Conservation (phyloP, 148 eudicot genomes). For the Vaccinium darrowii region DNA sequence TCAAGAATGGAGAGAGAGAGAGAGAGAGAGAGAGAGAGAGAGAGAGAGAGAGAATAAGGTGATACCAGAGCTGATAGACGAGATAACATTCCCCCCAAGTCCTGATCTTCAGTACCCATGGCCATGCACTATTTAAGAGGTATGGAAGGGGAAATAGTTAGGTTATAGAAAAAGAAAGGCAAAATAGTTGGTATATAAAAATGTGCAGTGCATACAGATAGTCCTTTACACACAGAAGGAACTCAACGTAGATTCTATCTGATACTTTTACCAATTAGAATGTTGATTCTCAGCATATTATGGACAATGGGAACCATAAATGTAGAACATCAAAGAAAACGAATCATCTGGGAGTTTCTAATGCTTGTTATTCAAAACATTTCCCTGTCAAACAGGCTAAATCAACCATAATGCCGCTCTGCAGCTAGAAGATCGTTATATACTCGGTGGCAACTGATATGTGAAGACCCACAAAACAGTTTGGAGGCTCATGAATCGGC, state of each 20-base stretch:
- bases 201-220: background rate
- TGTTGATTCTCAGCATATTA: too few relatives aligned
- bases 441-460: background rate
- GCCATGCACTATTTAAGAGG: conserved; percentile 52
- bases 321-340: background rate
- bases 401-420: background rate
- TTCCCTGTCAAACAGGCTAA: background rate
- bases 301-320: background rate
- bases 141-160: conserved; percentile 2
- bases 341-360: background rate
- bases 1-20: background rate
- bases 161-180: background rate
- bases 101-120: conserved; percentile 39
- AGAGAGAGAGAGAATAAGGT: background rate
- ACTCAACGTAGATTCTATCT: background rate
- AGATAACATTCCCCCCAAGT: conserved; percentile 43
- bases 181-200: background rate
- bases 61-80: conserved; percentile 55
- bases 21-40: background rate
- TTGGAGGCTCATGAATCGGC: too few relatives aligned
- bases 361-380: background rate
- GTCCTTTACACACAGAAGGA: background rate
- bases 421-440: background rate
- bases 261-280: too few relatives aligned
- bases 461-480: background rate